Base-by-base conservation (phyloP, 1,284 basidiomycete genomes). In the Retiboletus flavoniger region DNA sequence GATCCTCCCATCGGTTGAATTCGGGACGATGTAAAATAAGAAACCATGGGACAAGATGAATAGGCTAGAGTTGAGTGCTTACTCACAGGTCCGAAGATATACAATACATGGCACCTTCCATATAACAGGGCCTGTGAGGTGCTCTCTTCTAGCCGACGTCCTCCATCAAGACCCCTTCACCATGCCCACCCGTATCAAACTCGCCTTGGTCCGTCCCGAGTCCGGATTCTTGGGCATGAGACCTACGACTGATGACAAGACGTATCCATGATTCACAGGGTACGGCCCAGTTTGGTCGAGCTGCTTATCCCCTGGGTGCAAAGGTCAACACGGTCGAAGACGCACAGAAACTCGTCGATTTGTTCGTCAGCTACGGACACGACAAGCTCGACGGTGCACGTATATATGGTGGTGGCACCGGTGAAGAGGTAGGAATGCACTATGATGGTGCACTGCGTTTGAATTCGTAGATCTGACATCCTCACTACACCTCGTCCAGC, bases 331-430 rank as follows among this genome's bases (percentile, higher is more conserved):
- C 47, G 7, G 34, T 61, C 11, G 50, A 59, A 29, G 63, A 64
- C 28, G 62, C 58, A 38, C 64, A 73, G 53, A 56, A 63, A 43
- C 55, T 72, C 28, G 52, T 69, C 4, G 62, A 72, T 50, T 32
- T 66, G 4, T 66, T 63, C 47, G 50, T 63, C 26, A 58, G 51
- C 34, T 39, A 60, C 24, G 64, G 68, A 2, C 44, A 66, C 41
- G 61, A 58, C 24, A 63, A 62, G 13, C 39, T 72, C n/a, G 70
- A 68, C 17, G 63, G 54, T 19, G 52, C 63, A 11, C 48, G 53
- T 2, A n/a, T 58, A 11, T 71, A 73, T 43, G 68, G 60, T 7
- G 50, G 51, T 29, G 63, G 63, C 13, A 67, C 62, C 16, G 61
- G 67, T 13, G 68, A 71, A 53, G 61, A 47, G 36, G 40, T 60